Base-by-base conservation (phyloP, 2,329 filamentous ascomycete genomes). In the Arthrobotrys sinensis region DNA sequence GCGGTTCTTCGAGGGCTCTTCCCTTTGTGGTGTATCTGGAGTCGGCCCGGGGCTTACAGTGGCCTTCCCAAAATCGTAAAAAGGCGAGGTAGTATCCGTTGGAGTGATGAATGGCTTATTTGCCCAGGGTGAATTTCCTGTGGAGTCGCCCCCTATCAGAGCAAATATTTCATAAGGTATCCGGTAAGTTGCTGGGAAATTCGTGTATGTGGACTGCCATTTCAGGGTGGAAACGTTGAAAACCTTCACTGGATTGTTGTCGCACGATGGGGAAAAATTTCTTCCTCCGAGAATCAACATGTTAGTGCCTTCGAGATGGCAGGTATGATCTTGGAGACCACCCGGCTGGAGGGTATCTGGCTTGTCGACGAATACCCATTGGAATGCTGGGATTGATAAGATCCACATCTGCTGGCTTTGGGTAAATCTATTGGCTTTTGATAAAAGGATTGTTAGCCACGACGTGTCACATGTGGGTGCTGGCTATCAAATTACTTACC, bases 211-310 rank as follows among this genome's bases (percentile, higher is more conserved):
- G 1, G 62, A 46, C 38, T 72, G 40, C 75, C 75, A 78, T 43
- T 78, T 67, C n/a, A 78, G 45, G 0, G 75, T 72, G 8, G 66
- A 67, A 14, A 78, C 53, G n/a, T 78, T 72, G 62, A 78, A 78
- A 11, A 78, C 67, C 55, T 78, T 78, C 10, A 78, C 52, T 0
- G 53, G 62, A 12, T 19, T 53, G 21, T 11, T 48, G 19, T 71
- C 67, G 38, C 75, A 78, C 11, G 16, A 21, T 5, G 32, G 12
- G 14, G 67, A 66, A 28, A 67, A 78, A 43, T 78, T 62, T 48
- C 67, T 67, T 4, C 75, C 67, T 10, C 75, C 75, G 24, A 78
- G n/a, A 12, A 78, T n/a, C 1, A 78, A 45, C 75, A 78, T 78
- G 14, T 70, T 66, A 0, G 66, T 60, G 14, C 63, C 67, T 7